These are phyloP conservation scores for Pecoramyces ruminantium DNA, from an alignment of 192 early-diverging fungal genomes.

Conservation along the genomic window DNA sequence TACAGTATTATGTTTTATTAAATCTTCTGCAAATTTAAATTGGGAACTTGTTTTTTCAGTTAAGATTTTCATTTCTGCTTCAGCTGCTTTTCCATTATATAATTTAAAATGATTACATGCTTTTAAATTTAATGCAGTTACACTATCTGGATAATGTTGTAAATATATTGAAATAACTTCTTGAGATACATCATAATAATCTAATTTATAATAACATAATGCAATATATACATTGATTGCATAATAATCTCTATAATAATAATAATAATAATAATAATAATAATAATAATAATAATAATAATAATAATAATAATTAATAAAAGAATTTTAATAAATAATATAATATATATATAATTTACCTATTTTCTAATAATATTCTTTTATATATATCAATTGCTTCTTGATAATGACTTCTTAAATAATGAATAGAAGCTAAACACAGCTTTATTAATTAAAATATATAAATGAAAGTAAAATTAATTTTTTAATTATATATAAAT, in stretches of 20 bases:
- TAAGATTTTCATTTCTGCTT: constrained; percentile 28
- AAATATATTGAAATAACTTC: constrained; percentile 40
- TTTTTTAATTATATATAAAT: no score
- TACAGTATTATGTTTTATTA: constrained; percentile 31
- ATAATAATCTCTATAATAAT: constrained; percentile 19
- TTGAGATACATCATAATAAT: constrained; percentile 47
- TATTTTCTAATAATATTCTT: constrained; percentile 34
- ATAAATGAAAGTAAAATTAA: no score
- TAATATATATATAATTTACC: neutral
- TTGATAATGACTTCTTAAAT: constrained; percentile 42
- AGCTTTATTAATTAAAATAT: no score
- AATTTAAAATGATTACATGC: constrained; percentile 45
- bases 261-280: neutral
- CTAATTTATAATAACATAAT: constrained; percentile 49
- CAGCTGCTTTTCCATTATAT: constrained; percentile 45
- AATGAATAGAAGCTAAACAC: constrained; percentile 37
- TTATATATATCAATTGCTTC: constrained; percentile 51
- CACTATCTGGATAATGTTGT: constrained; percentile 33
- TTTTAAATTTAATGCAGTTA: constrained; percentile 36
- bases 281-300: no score
- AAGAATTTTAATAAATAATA: no score
- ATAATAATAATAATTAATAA: no score
- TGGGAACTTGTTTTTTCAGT: constrained; percentile 17
- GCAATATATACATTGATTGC: constrained; percentile 44
- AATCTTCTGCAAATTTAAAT: constrained; percentile 34